Evolutionary conservation across 352 stramenopile species (phyloP), one percentile per base, ranked within the genome.

Genomic region (Pythium folliculosum): DNA sequence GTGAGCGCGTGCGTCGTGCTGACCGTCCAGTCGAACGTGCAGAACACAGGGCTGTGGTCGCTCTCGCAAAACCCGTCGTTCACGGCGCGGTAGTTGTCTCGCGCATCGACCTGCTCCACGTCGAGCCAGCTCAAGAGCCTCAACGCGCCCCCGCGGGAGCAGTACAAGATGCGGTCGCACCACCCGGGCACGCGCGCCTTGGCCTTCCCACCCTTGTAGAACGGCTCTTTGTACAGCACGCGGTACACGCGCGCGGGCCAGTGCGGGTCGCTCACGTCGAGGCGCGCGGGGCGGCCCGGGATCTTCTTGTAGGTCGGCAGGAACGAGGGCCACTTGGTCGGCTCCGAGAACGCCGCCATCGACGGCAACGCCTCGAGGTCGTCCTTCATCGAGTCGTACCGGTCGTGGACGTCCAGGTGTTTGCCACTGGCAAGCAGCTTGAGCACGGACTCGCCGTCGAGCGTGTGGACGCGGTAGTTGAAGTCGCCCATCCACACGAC

Each of bases 141-240:
- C 27, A 53, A 40, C 12, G 49, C 37, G 9, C 57, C 60, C 3
- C 35, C 49, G 0, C 65, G 57, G 19, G 81, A 91, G 56, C 75
- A 77, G 43, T 78, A 81, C 32, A 95, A 69, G 59, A 97, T 95
- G 44, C 90, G 88, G 68, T 97, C 90, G 63, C 83, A 94, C 84
- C 86, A 97, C 0, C 83, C 82, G 10, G 90, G 90, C 25, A 95
- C 85, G n/a, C 86, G 88, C 51, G 94, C 91, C 75, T 95, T 94
- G n/a, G 92, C 78, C 54, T 94, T 91, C 14, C 90, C 88, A 40
- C 90, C 90, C 65, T 96, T 96, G 70, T 94, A 95, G 55, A 96
- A 94, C 8, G 90, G 85, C 49, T 96, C 90, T 65, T 96, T 96
- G 76, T 95, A 95, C 10, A 92, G 67, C 51, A 91, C 78, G 9